Percentiles rank a stretch among this genome's conserved stretches.
These are phyloP conservation scores for Aureobasidium sp. DNA, from an alignment of 2,329 filamentous ascomycete species.

Conservation along the genomic window DNA sequence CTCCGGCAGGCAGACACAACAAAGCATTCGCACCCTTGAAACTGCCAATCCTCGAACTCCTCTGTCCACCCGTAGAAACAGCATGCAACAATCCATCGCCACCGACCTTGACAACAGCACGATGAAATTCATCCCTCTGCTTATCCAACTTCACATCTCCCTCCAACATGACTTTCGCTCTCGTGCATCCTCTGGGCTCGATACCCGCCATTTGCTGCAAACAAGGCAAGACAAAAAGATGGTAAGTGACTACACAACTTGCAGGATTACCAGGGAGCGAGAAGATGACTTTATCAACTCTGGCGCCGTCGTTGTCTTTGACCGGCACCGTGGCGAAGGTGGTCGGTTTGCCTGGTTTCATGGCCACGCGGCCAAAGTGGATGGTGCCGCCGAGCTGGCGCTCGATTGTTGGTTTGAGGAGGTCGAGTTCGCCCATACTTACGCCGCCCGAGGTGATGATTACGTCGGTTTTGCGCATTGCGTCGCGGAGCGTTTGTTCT, in stretches of 20 bases:
- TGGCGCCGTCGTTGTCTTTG: constrained; percentile 46
- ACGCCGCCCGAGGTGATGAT: constrained; percentile 91
- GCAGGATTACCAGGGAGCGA: constrained; percentile 91
- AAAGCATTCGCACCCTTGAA: constrained; percentile 83
- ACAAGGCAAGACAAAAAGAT: constrained; percentile 86
- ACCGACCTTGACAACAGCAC: constrained; percentile 61
- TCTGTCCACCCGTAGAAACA: constrained; percentile 78
- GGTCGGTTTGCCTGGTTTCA: constrained; percentile 98
- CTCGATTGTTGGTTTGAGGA: constrained; percentile 94
- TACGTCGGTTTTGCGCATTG: constrained; percentile 67
- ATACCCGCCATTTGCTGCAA: constrained; percentile 72
- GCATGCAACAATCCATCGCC: constrained; percentile 65
- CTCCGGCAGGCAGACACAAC: constrained; percentile 62
- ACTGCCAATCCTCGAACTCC: constrained; percentile 85
- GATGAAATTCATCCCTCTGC: constrained; percentile 80
- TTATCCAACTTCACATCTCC: constrained; percentile 69
- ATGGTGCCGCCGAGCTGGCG: constrained; percentile 82
- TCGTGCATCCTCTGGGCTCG: constrained; percentile 60
- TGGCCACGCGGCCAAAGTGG: constrained; percentile 89
- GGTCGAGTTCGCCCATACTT: constrained; percentile 94
- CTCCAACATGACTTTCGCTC: constrained; percentile 61
- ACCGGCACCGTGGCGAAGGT: constrained; percentile 85
- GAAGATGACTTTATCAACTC: constrained; percentile 68
- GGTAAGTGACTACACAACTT: constrained; percentile 84
- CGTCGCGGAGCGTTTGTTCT: constrained; percentile 68